Percentiles rank a stretch among this genome's conserved stretches.
phyloP scores from a whole-genome alignment of 768 basidiomycete genomes.

The Calocybe gangraenosa region DNA sequence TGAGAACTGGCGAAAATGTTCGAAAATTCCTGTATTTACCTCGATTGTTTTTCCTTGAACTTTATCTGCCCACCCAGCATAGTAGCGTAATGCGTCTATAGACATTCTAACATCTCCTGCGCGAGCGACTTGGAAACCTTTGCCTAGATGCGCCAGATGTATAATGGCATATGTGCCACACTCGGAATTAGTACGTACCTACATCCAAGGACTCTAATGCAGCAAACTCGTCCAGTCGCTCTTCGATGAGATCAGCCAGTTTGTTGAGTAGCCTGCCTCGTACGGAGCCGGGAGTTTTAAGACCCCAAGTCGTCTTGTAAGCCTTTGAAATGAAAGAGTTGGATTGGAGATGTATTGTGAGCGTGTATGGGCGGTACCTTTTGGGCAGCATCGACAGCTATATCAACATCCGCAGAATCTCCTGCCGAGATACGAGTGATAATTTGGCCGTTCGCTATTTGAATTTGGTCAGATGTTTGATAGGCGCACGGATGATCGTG shows the following conservation, averaged over 20 bases:
- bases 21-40: slow-evolving; percentile 14
- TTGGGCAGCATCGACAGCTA: slow-evolving; percentile 65
- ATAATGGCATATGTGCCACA: not conserved
- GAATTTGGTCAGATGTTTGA: slow-evolving; percentile 10
- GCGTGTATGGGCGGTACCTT: slow-evolving; percentile 40
- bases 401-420: slow-evolving; percentile 67
- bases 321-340: too few relatives aligned
- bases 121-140: slow-evolving; percentile 38
- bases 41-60: slow-evolving; percentile 73
- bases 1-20: too few relatives aligned
- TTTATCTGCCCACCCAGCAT: slow-evolving; percentile 93
- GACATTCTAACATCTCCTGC: slow-evolving; percentile 44
- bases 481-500: not conserved
- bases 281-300: slow-evolving; percentile 22
- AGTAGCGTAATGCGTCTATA: slow-evolving; percentile 64
- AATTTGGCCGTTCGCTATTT: slow-evolving; percentile 57
- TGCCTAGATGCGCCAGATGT: slow-evolving; percentile 38
- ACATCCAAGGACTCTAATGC: slow-evolving; percentile 21
- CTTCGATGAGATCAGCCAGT: slow-evolving; percentile 24
- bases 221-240: slow-evolving; percentile 22
- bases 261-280: slow-evolving; percentile 25
- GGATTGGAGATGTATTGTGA: not conserved
- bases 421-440: slow-evolving; percentile 57
- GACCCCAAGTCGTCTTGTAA: too few relatives aligned
- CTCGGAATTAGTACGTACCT: slow-evolving; percentile 13